Conservation (phyloP, 352 stramenopile species). For the Phytophthora pseudosyringae region DNA sequence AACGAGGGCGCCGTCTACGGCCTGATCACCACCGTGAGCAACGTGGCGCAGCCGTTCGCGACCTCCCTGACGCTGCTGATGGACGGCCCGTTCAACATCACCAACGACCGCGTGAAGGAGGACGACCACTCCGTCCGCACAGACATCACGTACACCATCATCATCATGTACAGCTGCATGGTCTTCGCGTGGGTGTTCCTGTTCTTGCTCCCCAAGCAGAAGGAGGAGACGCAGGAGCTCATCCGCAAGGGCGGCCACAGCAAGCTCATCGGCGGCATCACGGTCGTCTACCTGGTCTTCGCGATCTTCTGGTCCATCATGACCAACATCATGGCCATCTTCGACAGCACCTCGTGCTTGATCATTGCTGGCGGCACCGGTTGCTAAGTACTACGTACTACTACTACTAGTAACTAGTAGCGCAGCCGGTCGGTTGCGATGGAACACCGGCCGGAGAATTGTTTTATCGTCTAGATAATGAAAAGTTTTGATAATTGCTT, state of each 20-base stretch:
- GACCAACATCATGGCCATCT: constrained; percentile 55
- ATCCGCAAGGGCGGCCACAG: constrained; percentile 37
- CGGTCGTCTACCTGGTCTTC: constrained; percentile 43
- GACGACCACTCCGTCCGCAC: constrained; percentile 20
- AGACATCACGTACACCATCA: constrained; percentile 37
- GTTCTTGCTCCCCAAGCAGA: constrained; percentile 43
- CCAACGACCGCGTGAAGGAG: constrained; percentile 30
- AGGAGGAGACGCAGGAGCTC: constrained; percentile 44
- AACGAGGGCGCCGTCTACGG: constrained; percentile 37
- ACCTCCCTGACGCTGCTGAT: constrained; percentile 30
- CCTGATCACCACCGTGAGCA: constrained; percentile 27
- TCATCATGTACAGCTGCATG: constrained; percentile 41
- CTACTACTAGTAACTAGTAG: constrained; percentile 12
- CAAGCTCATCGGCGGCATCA: constrained; percentile 37
- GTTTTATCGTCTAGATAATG: constrained; percentile 19
- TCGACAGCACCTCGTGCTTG: constrained; percentile 43
- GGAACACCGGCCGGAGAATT: constrained; percentile 6
- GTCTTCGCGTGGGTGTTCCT: constrained; percentile 44
- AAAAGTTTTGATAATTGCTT: constrained; percentile 25
- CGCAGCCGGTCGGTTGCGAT: constrained; percentile 2
- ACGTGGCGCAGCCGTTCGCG: constrained; percentile 30
- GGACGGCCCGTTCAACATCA: constrained; percentile 30
- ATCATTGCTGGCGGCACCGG: constrained; percentile 20
- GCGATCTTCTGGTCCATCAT: constrained; percentile 42
- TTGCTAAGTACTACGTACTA: constrained; percentile 23